Base-by-base conservation (phyloP, 2,329 filamentous ascomycete genomes). In the Paraconiothyrium brasiliense region DNA sequence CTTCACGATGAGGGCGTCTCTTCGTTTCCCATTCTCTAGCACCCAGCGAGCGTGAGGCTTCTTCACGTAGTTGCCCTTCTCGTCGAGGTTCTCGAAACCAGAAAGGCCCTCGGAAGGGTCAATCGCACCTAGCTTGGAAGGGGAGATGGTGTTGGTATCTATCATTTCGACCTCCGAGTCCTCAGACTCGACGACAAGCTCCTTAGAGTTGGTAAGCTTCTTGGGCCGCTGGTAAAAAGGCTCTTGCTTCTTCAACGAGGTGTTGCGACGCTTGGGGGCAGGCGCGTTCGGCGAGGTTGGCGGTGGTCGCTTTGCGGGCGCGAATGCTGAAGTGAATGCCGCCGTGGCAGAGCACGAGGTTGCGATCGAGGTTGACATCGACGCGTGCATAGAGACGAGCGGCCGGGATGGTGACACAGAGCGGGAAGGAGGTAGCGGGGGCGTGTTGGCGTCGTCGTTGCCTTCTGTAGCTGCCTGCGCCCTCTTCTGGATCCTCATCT, bases 41-140 rank as follows among this genome's bases (percentile, higher is more conserved):
- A 39, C 13, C 14, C 5, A 14, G 5, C 39, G 52, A 2, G 37
- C 27, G 24, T 46, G 37, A 20, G 52, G 37, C 11, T 39, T 41
- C 39, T 55, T 55, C n/a, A 10, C 24, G 16, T 41, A 27, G 16
- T 44, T 44, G 3, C 39, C 52, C 2, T 55, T 22, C 14, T 32
- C 14, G 10, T 46, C 52, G 24, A 32, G 16, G 14, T 55, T 34
- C n/a, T 46, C 52, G 16, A 55, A 55, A 1, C 52, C 52, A 8
- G 39, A 1, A 20, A 55, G 52, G 6, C 52, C 52, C 52, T 55
- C 39, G 10, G 52, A 55, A 22, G 39, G 52, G n/a, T 55, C 52
- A 4, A 46, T 27, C 13, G 30, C 41, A 10, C 13, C 37, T 27
- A n/a, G 3, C 2, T 54, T 24, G 24, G 16, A 20, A 41, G 39